These are phyloP conservation scores for Davidsoniella eucalypti DNA, from an alignment of 2,329 filamentous ascomycete species.

Conservation along the genomic window DNA sequence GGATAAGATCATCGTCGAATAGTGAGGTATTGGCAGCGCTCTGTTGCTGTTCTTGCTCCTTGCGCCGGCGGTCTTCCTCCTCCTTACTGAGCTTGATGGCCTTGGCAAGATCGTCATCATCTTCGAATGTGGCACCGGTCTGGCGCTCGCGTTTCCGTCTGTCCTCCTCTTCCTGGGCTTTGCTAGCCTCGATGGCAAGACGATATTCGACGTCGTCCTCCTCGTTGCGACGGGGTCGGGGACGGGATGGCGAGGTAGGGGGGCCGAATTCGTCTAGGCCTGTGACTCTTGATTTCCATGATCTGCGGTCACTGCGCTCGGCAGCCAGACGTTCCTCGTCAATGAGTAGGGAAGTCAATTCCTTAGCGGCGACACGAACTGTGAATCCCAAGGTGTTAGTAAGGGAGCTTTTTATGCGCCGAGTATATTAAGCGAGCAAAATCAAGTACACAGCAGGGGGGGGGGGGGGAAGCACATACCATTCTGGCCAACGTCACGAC, in stretches of 20 bases:
- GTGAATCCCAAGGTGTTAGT: conserved; percentile 12
- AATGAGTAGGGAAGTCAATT: conserved; percentile 77
- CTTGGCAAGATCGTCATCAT: conserved; percentile 83
- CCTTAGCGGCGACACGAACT: conserved; percentile 94
- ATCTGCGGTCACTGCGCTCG: conserved; percentile 79
- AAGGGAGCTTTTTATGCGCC: neutral
- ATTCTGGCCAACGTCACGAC: conserved; percentile 88
- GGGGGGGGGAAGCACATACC: conserved; percentile 38
- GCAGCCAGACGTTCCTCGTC: conserved; percentile 85
- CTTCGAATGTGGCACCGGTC: conserved; percentile 29
- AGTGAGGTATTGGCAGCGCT: conserved; percentile 69
- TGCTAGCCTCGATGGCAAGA: conserved; percentile 86
- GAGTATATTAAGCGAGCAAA: neutral
- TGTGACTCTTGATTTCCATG: conserved; percentile 92
- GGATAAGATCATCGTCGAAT: conserved; percentile 64
- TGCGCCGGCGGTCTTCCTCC: conserved; percentile 78
- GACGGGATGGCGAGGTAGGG: conserved; percentile 24
- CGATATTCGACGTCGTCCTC: conserved; percentile 85
- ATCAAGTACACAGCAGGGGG: neutral
- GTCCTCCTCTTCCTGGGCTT: conserved; percentile 87
- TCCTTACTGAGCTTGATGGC: conserved; percentile 89
- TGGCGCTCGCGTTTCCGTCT: conserved; percentile 52
- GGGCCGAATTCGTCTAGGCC: conserved; percentile 70
- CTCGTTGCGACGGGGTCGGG: conserved; percentile 38
- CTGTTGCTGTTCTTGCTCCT: conserved; percentile 49